These are phyloP conservation scores for Eimeria acervulina DNA, from an alignment of 169 alveolate genomes.

Conservation along the genomic window DNA sequence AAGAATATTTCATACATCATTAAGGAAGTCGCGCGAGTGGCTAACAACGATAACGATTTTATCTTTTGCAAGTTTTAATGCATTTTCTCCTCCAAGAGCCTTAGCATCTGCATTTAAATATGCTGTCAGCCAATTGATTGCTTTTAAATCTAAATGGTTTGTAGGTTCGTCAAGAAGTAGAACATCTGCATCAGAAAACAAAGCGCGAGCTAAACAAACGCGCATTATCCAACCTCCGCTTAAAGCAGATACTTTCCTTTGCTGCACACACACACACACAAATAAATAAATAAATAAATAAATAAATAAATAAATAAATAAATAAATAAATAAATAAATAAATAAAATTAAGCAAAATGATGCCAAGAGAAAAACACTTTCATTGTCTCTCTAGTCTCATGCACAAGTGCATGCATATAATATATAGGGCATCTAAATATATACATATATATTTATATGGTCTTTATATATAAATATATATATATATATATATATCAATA, in stretches of 20 bases:
- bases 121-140: slow-evolving; percentile 98
- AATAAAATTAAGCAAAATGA: background rate
- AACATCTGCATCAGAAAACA: slow-evolving; percentile 95
- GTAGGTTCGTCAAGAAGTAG: slow-evolving; percentile 98
- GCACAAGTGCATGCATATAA: background rate
- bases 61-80: slow-evolving; percentile 87
- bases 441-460: too few relatives aligned
- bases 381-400: too few relatives aligned
- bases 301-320: background rate
- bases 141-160: slow-evolving; percentile 98
- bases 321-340: background rate
- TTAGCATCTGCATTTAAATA: slow-evolving; percentile 88
- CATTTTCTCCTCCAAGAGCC: background rate
- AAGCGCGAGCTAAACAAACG: slow-evolving; percentile 89
- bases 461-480: background rate
- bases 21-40: slow-evolving; percentile 98
- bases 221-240: slow-evolving; percentile 87
- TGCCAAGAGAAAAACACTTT: too few relatives aligned
- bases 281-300: too few relatives aligned
- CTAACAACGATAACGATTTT: slow-evolving; percentile 97
- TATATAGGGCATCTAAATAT: background rate
- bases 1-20: too few relatives aligned
- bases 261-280: background rate
- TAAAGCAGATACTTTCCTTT: slow-evolving; percentile 20
- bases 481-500: too few relatives aligned